phyloP scores from a whole-genome alignment of 2,329 filamentous ascomycete genomes.

The Diaporthe vexans region DNA sequence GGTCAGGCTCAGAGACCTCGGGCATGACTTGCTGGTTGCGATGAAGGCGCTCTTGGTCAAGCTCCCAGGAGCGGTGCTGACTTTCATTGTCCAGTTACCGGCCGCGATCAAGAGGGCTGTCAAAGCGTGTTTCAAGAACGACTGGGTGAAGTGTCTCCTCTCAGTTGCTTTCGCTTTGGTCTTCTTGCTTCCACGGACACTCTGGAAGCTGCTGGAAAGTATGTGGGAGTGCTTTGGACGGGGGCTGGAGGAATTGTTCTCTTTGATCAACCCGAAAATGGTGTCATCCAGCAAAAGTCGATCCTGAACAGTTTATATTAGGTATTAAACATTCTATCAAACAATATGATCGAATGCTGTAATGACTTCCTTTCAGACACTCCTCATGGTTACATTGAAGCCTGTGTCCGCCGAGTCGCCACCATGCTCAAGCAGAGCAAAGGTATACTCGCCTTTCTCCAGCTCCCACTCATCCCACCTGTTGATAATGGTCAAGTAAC shows the following conservation, averaged over 20 bases:
- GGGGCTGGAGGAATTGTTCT: background rate
- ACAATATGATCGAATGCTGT: fast-evolving
- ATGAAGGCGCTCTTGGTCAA: constrained; percentile 51
- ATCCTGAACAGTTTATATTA: background rate
- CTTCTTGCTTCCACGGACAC: background rate
- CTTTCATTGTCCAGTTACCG: constrained; percentile 45
- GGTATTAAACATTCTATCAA: background rate
- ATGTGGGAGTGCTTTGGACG: background rate
- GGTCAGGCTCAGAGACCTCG: constrained; percentile 57
- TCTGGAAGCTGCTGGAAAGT: constrained; percentile 11
- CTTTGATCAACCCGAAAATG: background rate
- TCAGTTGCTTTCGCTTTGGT: background rate
- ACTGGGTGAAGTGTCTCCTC: background rate
- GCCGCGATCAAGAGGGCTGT: constrained; percentile 48
- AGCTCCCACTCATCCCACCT: constrained; percentile 58
- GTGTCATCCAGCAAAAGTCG: background rate
- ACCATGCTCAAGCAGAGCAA: constrained; percentile 58
- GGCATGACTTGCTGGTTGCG: constrained; percentile 52
- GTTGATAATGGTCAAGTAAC: constrained; percentile 59
- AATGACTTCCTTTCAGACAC: constrained; percentile 44
- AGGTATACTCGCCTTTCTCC: constrained; percentile 58
- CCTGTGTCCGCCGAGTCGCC: constrained; percentile 52
- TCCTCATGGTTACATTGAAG: constrained; percentile 56
- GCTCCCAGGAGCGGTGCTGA: constrained; percentile 48
- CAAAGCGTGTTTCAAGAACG: constrained; percentile 47